These are phyloP conservation scores for Tylopilus rubrobrunneus DNA, from an alignment of 768 basidiomycete genomes.

Conservation along the genomic window DNA sequence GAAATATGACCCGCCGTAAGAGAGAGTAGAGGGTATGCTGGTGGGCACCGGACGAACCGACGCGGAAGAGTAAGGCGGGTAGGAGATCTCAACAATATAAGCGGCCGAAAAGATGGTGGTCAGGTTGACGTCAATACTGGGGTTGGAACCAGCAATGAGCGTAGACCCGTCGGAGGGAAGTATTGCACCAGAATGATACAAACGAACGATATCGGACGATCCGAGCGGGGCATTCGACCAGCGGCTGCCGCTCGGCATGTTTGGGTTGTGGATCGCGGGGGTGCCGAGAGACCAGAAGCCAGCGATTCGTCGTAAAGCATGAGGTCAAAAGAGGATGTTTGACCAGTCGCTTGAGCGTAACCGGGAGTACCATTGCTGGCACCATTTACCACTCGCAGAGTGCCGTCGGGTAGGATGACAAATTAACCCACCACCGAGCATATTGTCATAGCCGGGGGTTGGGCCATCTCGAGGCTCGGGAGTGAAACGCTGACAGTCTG, in stretches of 20 bases:
- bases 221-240: constrained; percentile 70
- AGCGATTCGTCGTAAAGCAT: constrained; percentile 76
- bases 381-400: constrained; percentile 76
- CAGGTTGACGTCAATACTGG: constrained; percentile 80
- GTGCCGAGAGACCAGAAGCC: constrained; percentile 73
- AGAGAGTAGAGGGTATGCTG: constrained; percentile 68
- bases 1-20: constrained; percentile 83
- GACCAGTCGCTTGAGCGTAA: constrained; percentile 61
- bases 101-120: constrained; percentile 67
- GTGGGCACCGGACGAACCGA: constrained; percentile 63
- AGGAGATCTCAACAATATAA: constrained; percentile 84
- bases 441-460: constrained; percentile 59
- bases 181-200: constrained; percentile 91
- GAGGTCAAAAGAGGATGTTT: constrained; percentile 35
- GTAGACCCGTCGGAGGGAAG: constrained; percentile 85
- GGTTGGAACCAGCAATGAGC: constrained; percentile 89
- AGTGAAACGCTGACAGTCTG: constrained; percentile 77
- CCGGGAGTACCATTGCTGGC: constrained; percentile 86
- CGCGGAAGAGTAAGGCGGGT: constrained; percentile 83
- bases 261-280: constrained; percentile 82
- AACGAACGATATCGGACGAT: constrained; percentile 65
- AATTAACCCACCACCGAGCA: constrained; percentile 89
- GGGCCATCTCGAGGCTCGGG: constrained; percentile 79
- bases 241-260: constrained; percentile 61
- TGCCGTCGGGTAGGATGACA: constrained; percentile 77